Evolutionary conservation across 768 basidiomycete genomes (phyloP), one percentile per base, ranked within the genome.

Genomic region (Psilocybe cyanescens): DNA sequence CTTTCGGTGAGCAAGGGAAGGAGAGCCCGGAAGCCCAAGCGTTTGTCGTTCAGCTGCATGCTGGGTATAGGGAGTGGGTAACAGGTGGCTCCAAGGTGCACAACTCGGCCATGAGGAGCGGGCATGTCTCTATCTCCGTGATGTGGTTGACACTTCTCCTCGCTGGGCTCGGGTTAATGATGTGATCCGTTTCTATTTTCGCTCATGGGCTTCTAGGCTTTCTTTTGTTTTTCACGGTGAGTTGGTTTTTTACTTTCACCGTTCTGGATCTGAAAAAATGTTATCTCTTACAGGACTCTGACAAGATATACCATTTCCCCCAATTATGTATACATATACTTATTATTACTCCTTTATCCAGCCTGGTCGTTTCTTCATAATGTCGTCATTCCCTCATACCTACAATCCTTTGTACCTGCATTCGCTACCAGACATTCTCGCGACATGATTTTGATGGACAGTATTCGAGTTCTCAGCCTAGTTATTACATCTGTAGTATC

Each of bases 61-160:
- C 91, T 0, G 90, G 90, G 3, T 91, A 87, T 80, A 77, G 81
- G 47, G 93, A 94, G 65, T 94, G 92, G 91, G 79, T 82, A n/a
- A 12, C 11, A n/a, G 41, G 41, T 12, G 41, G 41, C 0, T 44
- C 41, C 0, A 44, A n/a, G n/a, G 41, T 44, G 6, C 33, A 35
- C 41, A 44, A n/a, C 41, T 12, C 41, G 41, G 41, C 41, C n/a
- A 44, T n/a, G 5, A 44, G 41, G 14, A 44, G n/a, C 41, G 41
- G 41, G 14, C 8, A 4, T 12, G 41, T 12, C 5, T 2, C 4
- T 5, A n/a, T 5, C n/a, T 44, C 41, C 5, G 14, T n/a, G 8
- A n/a, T 44, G 14, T 44, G 41, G 41, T 14, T 16, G 41, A 44
- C 41, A 12, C 4, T 44, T 11, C 14, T 44, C 14, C 41, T 44